Conservation (phyloP, 345 rosid species). For the Carallia pectinifolia region DNA sequence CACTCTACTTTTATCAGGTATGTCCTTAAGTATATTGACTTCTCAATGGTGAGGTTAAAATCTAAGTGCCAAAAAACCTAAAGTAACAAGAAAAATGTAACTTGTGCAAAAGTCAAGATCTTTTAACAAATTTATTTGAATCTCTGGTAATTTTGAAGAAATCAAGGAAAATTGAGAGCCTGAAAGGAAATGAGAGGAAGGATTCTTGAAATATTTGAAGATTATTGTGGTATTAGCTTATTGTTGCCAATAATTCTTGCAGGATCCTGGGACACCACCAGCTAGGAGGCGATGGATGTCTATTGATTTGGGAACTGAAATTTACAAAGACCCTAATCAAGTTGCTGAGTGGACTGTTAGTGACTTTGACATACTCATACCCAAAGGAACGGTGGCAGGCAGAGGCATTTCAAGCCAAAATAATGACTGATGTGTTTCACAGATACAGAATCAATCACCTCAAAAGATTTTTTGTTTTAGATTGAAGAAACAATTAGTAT, state of each 20-base stretch:
- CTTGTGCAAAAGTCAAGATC: too few species aligned
- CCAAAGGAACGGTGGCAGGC: background rate
- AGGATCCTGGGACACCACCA: constrained; percentile 21
- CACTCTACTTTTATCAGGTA: constrained; percentile 32
- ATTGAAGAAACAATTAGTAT: background rate
- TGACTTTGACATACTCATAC: constrained; percentile 23
- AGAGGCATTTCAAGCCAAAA: background rate
- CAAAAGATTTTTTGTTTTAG: background rate
- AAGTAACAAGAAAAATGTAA: too few species aligned
- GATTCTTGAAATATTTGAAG: background rate
- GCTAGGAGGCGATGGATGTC: constrained; percentile 29
- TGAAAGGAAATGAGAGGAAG: background rate
- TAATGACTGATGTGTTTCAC: background rate
- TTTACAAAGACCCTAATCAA: constrained; percentile 16
- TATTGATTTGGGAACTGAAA: constrained; percentile 27
- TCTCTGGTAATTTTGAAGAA: too few species aligned
- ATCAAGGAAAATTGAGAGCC: too few species aligned
- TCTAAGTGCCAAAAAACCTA: too few species aligned
- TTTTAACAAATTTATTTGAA: too few species aligned
- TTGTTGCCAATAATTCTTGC: background rate
- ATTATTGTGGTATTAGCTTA: background rate
- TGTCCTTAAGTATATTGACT: background rate
- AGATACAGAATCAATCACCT: background rate
- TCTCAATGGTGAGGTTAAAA: too few species aligned
- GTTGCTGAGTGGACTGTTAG: constrained; percentile 30